These are phyloP conservation scores for Corylus avellana DNA, from an alignment of 306 rosid genomes.

Conservation along the genomic window DNA sequence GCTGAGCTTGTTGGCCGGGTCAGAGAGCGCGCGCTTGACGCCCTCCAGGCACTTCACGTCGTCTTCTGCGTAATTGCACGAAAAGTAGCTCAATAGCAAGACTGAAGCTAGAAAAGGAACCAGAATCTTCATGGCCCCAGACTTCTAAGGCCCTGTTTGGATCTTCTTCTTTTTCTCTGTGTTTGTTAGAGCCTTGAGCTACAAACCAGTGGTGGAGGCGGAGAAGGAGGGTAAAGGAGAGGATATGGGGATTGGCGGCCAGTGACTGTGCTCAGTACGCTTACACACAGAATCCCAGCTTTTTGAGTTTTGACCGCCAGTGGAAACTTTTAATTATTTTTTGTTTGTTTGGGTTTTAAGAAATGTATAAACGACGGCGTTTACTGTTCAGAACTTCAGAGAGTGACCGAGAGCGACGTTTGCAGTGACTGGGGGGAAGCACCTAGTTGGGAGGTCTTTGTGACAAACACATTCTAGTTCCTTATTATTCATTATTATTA, in stretches of 20 bases:
- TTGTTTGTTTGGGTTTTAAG: not conserved
- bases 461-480: not conserved
- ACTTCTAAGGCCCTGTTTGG: not conserved
- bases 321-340: not conserved
- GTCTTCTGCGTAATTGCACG: constrained; percentile 39
- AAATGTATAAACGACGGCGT: constrained; percentile 1
- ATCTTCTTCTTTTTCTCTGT: not conserved
- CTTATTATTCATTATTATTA: not conserved
- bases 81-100: constrained; percentile 18
- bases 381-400: not conserved
- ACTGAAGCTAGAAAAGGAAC: not conserved
- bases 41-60: constrained; percentile 52
- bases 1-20: constrained; percentile 40
- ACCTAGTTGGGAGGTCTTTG: not conserved
- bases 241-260: not conserved
- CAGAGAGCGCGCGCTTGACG: constrained; percentile 39
- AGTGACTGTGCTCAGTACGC: not conserved
- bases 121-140: constrained; percentile 27
- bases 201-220: not conserved
- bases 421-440: not conserved
- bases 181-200: not conserved
- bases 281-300: not conserved
- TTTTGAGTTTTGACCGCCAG: constrained; percentile 31
- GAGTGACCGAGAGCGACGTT: not conserved
- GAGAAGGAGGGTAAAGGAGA: not conserved